Conservation (phyloP, 192 early-diverging fungal genomes). For the Coemansia sp. region DNA sequence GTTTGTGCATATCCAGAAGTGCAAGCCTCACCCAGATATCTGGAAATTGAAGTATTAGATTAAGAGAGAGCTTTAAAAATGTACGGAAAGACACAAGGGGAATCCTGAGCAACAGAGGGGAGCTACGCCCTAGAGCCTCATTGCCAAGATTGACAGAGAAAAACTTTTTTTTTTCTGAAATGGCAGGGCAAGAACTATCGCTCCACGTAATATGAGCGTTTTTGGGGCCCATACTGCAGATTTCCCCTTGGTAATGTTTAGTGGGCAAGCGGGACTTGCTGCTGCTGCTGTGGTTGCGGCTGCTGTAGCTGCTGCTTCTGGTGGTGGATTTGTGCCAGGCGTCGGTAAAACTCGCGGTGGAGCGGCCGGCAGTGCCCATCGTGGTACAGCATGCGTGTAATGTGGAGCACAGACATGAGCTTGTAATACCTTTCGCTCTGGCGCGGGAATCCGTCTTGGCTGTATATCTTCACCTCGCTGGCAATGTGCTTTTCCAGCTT, state of each 20-base stretch:
- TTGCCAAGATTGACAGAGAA: too few relatives aligned
- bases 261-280: conserved; percentile 17
- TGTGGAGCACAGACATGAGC: conserved; percentile 53
- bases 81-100: too few relatives aligned
- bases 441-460: conserved; percentile 45
- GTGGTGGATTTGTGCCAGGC: conserved; percentile 51
- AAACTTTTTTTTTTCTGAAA: too few relatives aligned
- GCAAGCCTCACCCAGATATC: too few relatives aligned
- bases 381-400: conserved; percentile 50
- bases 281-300: conserved; percentile 10
- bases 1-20: too few relatives aligned
- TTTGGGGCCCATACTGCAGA: too few relatives aligned
- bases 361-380: conserved; percentile 51
- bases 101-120: too few relatives aligned
- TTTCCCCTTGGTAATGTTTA: not conserved
- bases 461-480: conserved; percentile 46
- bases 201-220: too few relatives aligned
- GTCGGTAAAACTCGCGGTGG: conserved; percentile 51
- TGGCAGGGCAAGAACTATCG: too few relatives aligned
- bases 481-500: conserved; percentile 40
- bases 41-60: too few relatives aligned
- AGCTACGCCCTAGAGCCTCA: too few relatives aligned
- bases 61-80: too few relatives aligned
- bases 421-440: conserved; percentile 54
- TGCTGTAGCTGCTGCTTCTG: conserved; percentile 33